Base-by-base conservation (phyloP, 2,329 filamentous ascomycete genomes). In the Intubia oerlemansii region DNA sequence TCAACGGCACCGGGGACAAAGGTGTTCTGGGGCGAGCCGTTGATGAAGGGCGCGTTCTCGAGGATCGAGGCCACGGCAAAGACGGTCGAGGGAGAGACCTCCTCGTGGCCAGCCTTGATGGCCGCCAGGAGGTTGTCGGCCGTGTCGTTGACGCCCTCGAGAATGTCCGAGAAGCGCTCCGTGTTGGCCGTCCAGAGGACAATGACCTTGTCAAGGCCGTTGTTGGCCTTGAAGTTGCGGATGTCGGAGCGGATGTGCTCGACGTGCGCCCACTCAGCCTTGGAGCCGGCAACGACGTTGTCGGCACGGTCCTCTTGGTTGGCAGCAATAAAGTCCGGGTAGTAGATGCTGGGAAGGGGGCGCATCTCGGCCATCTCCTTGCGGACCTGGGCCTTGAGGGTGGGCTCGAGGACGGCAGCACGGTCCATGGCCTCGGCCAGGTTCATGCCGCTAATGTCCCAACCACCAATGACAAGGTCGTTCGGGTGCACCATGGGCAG, bases 101-200 rank as follows among this genome's bases (percentile, higher is more conserved):
- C 88, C 37, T 73, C 66, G 48, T 98, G 82, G 25, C 85, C 82
- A 37, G 62, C 50, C 54, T 85, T 73, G 48, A 98, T 92, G 28
- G 88, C 62, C 48, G 76, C 74, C 49, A 95, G 58, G 36, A 98
- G 64, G 54, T 93, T 93, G 41, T 91, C 82, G 28, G 85, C 82
- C 12, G 85, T 95, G 56, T 98, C 88, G 49, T 98, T 95, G 54
- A 98, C 71, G 37, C 85, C 85, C 13, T 70, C 56, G 30, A 92
- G 52, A 40, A 95, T 62, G 39, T 93, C 81, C 40, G 88, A 80
- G 45, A 82, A 98, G 38, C 88, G 81, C 59, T 98, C 88, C 10
- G 88, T 98, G 62, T 98, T 98, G 54, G 88, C 88, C 34, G 88
- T 95, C 88, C 88, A 98, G 54, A 88, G 77, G 36, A 98, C 74